These are phyloP conservation scores for Xylaria multiplex DNA, from an alignment of 2,329 filamentous ascomycete species.

Conservation along the genomic window DNA sequence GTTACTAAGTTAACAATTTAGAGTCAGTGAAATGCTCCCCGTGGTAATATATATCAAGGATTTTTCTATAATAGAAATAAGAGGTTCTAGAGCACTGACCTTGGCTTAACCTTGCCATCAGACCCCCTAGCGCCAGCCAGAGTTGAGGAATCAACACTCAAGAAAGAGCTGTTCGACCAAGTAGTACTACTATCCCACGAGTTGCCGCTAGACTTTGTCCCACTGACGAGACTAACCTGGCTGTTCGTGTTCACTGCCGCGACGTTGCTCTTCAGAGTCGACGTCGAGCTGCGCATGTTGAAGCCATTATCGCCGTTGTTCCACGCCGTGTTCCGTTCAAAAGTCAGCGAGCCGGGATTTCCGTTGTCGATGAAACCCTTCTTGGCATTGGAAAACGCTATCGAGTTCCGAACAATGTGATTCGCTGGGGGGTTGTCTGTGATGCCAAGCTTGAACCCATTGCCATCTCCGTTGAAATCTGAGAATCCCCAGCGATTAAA, in stretches of 20 bases:
- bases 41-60: neutral
- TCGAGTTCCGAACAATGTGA: constrained; percentile 56
- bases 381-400: constrained; percentile 55
- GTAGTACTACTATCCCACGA: constrained; percentile 53
- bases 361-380: constrained; percentile 60
- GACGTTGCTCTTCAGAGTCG: constrained; percentile 53
- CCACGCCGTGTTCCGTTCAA: constrained; percentile 58
- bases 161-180: constrained; percentile 54
- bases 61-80: neutral
- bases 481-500: constrained; percentile 57
- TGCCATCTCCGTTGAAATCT: constrained; percentile 58
- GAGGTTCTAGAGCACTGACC: neutral
- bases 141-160: constrained; percentile 50
- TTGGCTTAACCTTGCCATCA: constrained; percentile 51
- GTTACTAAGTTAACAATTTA: constrained; percentile 42
- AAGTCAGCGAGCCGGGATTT: constrained; percentile 53
- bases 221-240: constrained; percentile 43
- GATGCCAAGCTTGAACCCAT: constrained; percentile 58
- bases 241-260: constrained; percentile 50
- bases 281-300: constrained; percentile 51
- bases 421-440: constrained; percentile 53
- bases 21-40: neutral
- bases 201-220: constrained; percentile 50
- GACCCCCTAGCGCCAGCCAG: constrained; percentile 51
- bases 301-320: constrained; percentile 57